Evolutionary conservation across 169 alveolate genomes (phyloP).

Genomic region (Plasmodium vinckei): DNA sequence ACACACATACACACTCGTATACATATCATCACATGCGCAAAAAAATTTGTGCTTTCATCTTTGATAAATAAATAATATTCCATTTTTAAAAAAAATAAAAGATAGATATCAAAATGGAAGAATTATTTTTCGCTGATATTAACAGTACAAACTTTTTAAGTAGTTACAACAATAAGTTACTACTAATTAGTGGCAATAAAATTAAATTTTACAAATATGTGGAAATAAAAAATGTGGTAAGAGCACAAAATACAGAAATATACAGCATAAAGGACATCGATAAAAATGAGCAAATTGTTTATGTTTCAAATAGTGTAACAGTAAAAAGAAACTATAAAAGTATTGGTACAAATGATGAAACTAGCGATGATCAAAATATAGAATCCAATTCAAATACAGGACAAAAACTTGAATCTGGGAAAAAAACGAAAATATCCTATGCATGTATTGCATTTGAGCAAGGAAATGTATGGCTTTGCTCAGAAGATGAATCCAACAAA

Average conservation of each 20-base stretch:
- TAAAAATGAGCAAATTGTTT: conserved; percentile 63
- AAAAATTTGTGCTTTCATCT: too few species aligned
- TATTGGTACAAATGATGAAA: neutral
- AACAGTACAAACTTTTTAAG: conserved; percentile 45
- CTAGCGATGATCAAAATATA: neutral
- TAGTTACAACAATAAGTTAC: conserved; percentile 46
- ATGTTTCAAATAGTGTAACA: conserved; percentile 68
- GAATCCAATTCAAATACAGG: neutral
- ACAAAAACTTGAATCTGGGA: conserved; percentile 1
- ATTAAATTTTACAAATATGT: conserved; percentile 50
- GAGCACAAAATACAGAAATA: conserved; percentile 56
- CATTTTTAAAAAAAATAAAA: neutral
- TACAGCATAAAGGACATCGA: conserved; percentile 31
- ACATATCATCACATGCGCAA: too few species aligned
- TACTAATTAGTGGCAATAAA: conserved; percentile 54
- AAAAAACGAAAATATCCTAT: conserved; percentile 7
- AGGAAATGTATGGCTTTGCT: conserved; percentile 72
- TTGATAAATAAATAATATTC: too few species aligned
- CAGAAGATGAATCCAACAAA: conserved; percentile 47
- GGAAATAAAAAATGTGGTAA: conserved; percentile 37
- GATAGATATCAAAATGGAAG: conserved; percentile 17
- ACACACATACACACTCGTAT: too few species aligned
- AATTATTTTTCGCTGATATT: conserved; percentile 56
- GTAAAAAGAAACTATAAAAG: conserved; percentile 10
- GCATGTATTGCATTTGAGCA: conserved; percentile 76